Conservation (phyloP, 2,329 filamentous ascomycete genomes). For the Phialophora verrucosa region DNA sequence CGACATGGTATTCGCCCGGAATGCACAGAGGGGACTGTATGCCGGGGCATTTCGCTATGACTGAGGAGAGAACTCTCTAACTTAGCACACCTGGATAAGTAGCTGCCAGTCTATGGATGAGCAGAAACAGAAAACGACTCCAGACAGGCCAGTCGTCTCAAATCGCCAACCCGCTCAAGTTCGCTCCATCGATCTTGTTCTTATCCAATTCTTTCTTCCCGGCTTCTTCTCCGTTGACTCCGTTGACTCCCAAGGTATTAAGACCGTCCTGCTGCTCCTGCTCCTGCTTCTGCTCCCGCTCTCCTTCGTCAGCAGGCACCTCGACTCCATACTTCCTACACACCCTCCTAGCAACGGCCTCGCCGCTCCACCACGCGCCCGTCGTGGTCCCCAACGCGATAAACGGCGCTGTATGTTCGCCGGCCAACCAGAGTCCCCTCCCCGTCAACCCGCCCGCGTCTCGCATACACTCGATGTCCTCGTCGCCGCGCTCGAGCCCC, state of each 20-base stretch:
- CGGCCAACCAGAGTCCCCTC: constrained; percentile 79
- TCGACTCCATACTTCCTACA: constrained; percentile 31
- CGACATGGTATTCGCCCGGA: background rate
- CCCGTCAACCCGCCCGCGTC: constrained; percentile 49
- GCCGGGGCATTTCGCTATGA: background rate
- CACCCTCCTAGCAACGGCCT: constrained; percentile 70
- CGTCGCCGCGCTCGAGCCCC: constrained; percentile 71
- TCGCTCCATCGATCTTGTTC: constrained; percentile 25
- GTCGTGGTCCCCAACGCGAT: constrained; percentile 86
- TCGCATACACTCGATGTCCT: constrained; percentile 69
- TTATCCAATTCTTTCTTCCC: constrained; percentile 22
- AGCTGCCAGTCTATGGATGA: background rate
- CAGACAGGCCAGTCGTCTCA: background rate
- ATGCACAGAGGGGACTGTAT: background rate
- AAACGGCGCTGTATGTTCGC: constrained; percentile 90
- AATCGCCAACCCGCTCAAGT: constrained; percentile 31
- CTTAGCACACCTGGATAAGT: background rate
- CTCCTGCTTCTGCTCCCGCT: background rate
- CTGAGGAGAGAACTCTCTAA: background rate
- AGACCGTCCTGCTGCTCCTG: background rate
- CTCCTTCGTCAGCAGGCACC: background rate
- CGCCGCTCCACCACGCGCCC: constrained; percentile 90
- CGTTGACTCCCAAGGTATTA: background rate
- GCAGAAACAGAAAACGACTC: background rate
- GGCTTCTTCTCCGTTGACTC: constrained; percentile 6